These are phyloP conservation scores for Rhodomyrtus psidioides DNA, from an alignment of 441 rosid species.

Conservation along the genomic window DNA sequence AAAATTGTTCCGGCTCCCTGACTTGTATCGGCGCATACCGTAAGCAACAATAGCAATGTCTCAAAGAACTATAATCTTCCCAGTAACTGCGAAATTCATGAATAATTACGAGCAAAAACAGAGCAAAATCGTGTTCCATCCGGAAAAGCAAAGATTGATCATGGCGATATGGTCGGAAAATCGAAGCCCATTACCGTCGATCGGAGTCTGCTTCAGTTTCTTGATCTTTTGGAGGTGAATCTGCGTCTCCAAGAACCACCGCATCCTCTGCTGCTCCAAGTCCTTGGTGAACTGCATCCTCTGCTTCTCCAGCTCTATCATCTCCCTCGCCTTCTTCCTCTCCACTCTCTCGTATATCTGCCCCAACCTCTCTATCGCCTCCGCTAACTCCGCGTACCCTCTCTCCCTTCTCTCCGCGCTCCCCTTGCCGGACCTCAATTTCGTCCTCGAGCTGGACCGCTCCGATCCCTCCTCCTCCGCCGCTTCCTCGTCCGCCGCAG, in stretches of 20 bases:
- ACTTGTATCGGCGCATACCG: neutral
- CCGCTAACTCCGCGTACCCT: slow-evolving; percentile 57
- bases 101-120: neutral
- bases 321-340: slow-evolving; percentile 49
- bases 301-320: slow-evolving; percentile 79
- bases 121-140: slow-evolving; percentile 1
- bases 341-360: slow-evolving; percentile 71
- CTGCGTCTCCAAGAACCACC: slow-evolving; percentile 59
- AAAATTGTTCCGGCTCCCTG: neutral
- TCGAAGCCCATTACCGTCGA: slow-evolving; percentile 12
- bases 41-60: neutral
- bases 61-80: neutral
- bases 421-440: neutral
- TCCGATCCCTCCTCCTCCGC: slow-evolving; percentile 19
- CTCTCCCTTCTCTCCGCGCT: slow-evolving; percentile 23
- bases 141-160: neutral
- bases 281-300: slow-evolving; percentile 67
- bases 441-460: slow-evolving; percentile 4
- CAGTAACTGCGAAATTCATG: neutral
- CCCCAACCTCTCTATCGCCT: slow-evolving; percentile 59
- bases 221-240: slow-evolving; percentile 43
- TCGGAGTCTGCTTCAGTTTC: slow-evolving; percentile 2
- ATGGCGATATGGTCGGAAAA: neutral
- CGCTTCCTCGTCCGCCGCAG: neutral
- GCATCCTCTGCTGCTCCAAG: slow-evolving; percentile 68